A percentile compares a stretch with the other conserved stretches of the same genome.
phyloP scores from a whole-genome alignment of 176 grass and related monocot species.

The Oryza glaberrima region DNA sequence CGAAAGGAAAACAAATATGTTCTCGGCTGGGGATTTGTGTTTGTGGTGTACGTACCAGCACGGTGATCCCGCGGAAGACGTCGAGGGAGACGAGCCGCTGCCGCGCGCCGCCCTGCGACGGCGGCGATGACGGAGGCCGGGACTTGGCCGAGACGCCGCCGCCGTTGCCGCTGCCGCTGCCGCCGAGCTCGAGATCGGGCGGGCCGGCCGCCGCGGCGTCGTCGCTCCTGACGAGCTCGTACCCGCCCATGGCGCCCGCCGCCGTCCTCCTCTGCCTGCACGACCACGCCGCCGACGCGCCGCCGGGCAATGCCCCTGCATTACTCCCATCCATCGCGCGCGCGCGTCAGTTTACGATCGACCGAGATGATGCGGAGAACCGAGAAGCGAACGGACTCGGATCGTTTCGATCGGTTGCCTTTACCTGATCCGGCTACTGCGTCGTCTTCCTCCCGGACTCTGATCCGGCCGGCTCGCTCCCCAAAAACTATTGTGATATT shows the following conservation, averaged over 20 bases:
- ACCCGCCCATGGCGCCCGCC: conserved; percentile 38
- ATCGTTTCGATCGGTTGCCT: not conserved
- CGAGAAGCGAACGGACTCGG: not conserved
- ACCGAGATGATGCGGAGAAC: not conserved
- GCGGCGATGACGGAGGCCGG: not conserved
- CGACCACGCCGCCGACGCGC: not conserved
- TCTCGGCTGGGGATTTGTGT: not conserved
- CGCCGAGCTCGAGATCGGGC: conserved; percentile 40
- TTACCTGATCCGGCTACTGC: not conserved
- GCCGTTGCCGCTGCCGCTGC: not conserved
- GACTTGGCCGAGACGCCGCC: not conserved
- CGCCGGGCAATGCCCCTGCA: conserved; percentile 30
- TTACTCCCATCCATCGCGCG: not conserved
- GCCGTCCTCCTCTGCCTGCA: conserved; percentile 37
- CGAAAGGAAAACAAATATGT: not conserved
- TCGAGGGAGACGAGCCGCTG: conserved; percentile 81
- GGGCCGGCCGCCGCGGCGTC: conserved; percentile 13
- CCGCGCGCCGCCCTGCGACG: not conserved
- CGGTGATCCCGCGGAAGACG: conserved; percentile 91
- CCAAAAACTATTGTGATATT: not conserved
- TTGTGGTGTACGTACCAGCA: conserved; percentile 52
- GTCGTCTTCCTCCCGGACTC: not conserved
- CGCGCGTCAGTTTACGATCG: not conserved
- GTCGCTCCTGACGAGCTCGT: conserved; percentile 55
- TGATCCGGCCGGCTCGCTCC: not conserved